phyloP scores from a whole-genome alignment of 2,329 filamentous ascomycete genomes.

The Colletotrichum siamense region DNA sequence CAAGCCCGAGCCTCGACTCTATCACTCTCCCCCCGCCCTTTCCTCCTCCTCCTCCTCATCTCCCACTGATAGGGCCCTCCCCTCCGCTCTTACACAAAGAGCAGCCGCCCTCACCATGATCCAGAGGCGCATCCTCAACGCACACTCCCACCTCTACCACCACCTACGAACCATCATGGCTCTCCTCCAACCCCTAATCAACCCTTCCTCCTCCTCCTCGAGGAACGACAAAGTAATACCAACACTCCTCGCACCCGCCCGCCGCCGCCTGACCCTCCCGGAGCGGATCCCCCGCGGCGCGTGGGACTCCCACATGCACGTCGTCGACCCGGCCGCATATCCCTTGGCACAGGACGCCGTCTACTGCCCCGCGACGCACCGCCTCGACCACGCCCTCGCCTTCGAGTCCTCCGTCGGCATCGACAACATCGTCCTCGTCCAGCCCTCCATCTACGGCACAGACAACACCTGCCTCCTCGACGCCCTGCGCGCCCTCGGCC shows the following conservation, averaged over 20 bases:
- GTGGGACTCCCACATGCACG: constrained; percentile 71
- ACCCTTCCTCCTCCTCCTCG: not conserved
- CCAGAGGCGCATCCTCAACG: not conserved
- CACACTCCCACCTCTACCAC: not conserved
- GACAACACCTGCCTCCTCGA: constrained; percentile 66
- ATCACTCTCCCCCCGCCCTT: not conserved
- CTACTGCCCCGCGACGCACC: constrained; percentile 57
- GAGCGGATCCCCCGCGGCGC: constrained; percentile 44
- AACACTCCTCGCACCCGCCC: not conserved
- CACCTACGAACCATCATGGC: constrained; percentile 10
- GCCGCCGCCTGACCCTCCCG: constrained; percentile 12
- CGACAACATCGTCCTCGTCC: constrained; percentile 62
- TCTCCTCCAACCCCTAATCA: constrained; percentile 6
- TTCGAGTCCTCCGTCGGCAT: constrained; percentile 59
- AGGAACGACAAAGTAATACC: not conserved
- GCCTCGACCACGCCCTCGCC: constrained; percentile 52
- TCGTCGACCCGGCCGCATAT: constrained; percentile 59
- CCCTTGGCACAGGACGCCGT: constrained; percentile 51
- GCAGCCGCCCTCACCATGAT: not conserved
- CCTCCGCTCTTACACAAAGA: not conserved
- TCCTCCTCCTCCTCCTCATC: not conserved
- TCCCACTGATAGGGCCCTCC: not conserved
- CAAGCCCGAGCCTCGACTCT: not conserved
- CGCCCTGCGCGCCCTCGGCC: constrained; percentile 54
- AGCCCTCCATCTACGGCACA: constrained; percentile 66